A percentile compares a stretch with the other conserved stretches of the same genome.
Evolutionary conservation across 2,329 filamentous ascomycete genomes (phyloP).

Genomic region (Epichloe uncinata): DNA sequence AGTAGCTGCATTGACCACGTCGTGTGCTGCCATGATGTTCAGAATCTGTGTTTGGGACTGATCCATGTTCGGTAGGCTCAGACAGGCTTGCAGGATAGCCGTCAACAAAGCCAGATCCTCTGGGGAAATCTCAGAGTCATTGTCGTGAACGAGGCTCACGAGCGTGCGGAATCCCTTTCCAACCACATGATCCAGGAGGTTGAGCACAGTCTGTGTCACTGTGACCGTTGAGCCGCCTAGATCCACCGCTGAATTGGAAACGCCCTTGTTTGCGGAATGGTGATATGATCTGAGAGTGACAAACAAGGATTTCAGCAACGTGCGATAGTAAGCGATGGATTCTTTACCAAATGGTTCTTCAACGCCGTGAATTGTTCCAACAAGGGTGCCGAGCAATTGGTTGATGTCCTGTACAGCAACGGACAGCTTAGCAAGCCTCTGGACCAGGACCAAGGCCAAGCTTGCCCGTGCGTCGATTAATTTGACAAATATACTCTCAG

Average conservation of each 20-base stretch:
- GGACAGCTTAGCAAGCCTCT: constrained; percentile 54
- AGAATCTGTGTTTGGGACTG: constrained; percentile 59
- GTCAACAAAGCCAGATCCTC: constrained; percentile 80
- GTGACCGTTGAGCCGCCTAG: constrained; percentile 26
- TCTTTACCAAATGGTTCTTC: constrained; percentile 39
- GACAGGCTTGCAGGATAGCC: constrained; percentile 72
- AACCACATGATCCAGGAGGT: constrained; percentile 67
- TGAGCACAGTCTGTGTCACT: constrained; percentile 52
- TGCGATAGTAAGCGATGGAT: constrained; percentile 62
- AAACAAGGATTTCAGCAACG: constrained; percentile 72
- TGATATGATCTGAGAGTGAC: constrained; percentile 60
- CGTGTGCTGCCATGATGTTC: constrained; percentile 55
- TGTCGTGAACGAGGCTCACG: constrained; percentile 69
- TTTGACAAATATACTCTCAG: constrained; percentile 69
- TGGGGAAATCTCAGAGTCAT: constrained; percentile 42
- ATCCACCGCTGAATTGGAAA: constrained; percentile 18
- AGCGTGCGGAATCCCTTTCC: constrained; percentile 71
- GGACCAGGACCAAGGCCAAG: constrained; percentile 69
- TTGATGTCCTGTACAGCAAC: constrained; percentile 37
- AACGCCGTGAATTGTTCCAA: constrained; percentile 38
- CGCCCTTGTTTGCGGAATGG: constrained; percentile 17
- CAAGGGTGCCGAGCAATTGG: constrained; percentile 36
- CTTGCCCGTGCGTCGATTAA: constrained; percentile 66
- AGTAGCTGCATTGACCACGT: constrained; percentile 66
- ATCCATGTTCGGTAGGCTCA: constrained; percentile 65